phyloP scores from a whole-genome alignment of 805 yeast species.

The Millerozyma acaciae region DNA sequence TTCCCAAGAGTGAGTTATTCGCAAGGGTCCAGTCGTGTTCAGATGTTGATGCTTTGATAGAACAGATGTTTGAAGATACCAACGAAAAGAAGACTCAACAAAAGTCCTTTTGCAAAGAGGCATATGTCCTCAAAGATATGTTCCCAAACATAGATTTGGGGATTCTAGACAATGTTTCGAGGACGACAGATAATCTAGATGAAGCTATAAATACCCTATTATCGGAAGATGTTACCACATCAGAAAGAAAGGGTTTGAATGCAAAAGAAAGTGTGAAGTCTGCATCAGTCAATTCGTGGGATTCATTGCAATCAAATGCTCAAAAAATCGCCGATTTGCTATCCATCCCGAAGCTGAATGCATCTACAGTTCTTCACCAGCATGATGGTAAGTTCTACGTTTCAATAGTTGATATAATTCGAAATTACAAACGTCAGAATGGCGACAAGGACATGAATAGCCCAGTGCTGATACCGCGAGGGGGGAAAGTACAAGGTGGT shows the following conservation, averaged over 20 bases:
- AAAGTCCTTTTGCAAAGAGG: constrained; percentile 7
- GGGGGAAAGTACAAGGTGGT: constrained; percentile 37
- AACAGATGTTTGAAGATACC: constrained; percentile 18
- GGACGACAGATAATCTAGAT: constrained; percentile 25
- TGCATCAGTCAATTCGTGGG: constrained; percentile 9
- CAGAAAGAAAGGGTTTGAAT: neutral
- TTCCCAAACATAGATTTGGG: constrained; percentile 41
- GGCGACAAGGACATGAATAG: neutral
- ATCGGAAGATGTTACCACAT: neutral
- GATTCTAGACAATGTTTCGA: constrained; percentile 25
- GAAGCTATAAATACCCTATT: constrained; percentile 9
- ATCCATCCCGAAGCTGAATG: constrained; percentile 12
- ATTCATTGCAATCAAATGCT: constrained; percentile 12
- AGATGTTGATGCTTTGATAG: constrained; percentile 21
- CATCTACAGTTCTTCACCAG: constrained; percentile 19
- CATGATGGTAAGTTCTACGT: constrained; percentile 22
- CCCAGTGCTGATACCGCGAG: constrained; percentile 7
- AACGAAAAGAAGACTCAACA: neutral
- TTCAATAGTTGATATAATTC: constrained; percentile 37
- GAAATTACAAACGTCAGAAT: constrained; percentile 8
- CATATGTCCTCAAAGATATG: constrained; percentile 32
- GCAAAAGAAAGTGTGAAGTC: neutral
- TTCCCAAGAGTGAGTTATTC: constrained; percentile 23
- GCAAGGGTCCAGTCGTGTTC: constrained; percentile 20
- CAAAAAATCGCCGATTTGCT: constrained; percentile 15